phyloP scores from a whole-genome alignment of 805 yeast genomes.

The Candida awuae region DNA sequence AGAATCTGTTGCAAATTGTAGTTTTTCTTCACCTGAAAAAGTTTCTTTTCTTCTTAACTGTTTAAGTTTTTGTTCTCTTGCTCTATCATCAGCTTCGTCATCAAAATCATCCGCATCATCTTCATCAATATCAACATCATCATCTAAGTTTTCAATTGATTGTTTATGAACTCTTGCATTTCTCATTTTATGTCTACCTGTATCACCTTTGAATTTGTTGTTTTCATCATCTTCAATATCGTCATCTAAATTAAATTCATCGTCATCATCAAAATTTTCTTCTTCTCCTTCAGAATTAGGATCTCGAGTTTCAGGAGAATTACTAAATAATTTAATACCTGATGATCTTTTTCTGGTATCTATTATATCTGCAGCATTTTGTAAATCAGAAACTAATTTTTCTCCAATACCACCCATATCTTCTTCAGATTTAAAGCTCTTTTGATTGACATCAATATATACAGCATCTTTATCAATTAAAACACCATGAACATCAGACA shows the following conservation, averaged over 20 bases:
- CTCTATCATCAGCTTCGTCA: conserved; percentile 33
- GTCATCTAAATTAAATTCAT: conserved; percentile 15
- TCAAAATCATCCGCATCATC: conserved; percentile 34
- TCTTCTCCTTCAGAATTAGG: conserved; percentile 34
- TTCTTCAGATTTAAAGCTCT: conserved; percentile 23
- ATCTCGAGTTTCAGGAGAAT: conserved; percentile 27
- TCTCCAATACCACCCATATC: conserved; percentile 67
- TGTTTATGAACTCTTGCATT: conserved; percentile 51
- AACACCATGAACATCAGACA: conserved; percentile 99
- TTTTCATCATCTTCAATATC: conserved; percentile 23
- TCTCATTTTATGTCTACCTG: conserved; percentile 64
- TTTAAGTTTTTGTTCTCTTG: conserved; percentile 40
- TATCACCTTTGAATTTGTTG: conserved; percentile 29
- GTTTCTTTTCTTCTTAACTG: background rate
- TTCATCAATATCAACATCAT: conserved; percentile 38
- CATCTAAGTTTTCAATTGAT: conserved; percentile 38
- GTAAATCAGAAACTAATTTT: conserved; percentile 72
- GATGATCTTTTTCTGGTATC: conserved; percentile 39
- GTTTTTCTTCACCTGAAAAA: conserved; percentile 21
- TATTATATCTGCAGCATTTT: conserved; percentile 54
- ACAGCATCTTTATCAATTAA: conserved; percentile 96
- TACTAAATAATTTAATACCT: conserved; percentile 70
- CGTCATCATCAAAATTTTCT: conserved; percentile 30
- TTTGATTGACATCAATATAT: conserved; percentile 69
- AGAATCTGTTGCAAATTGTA: conserved; percentile 46